Percentiles rank a stretch among this genome's conserved stretches.
phyloP scores from a whole-genome alignment of 2,329 filamentous ascomycete genomes.

The Madurella mycetomatis region DNA sequence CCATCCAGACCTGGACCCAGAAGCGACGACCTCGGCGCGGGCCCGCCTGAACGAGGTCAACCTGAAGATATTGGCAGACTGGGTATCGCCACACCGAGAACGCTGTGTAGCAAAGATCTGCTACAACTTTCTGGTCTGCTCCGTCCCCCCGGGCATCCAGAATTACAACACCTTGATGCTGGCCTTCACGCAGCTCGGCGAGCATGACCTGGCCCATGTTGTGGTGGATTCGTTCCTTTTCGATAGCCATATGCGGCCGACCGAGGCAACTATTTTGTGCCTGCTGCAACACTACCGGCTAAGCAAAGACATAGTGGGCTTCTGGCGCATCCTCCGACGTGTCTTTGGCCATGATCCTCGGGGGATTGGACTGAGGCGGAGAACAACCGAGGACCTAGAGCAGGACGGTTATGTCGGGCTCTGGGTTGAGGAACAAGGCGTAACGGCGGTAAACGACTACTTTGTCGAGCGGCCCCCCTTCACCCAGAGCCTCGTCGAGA shows the following conservation, averaged over 20 bases:
- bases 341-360: constrained; percentile 41
- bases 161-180: constrained; percentile 68
- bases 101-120: constrained; percentile 45
- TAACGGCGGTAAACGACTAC: constrained; percentile 27
- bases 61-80: constrained; percentile 26
- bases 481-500: constrained; percentile 38
- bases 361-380: constrained; percentile 38
- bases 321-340: constrained; percentile 43
- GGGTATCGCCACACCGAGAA: constrained; percentile 21
- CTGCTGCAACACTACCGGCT: constrained; percentile 48
- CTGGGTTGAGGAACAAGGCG: constrained; percentile 29
- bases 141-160: constrained; percentile 58
- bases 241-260: constrained; percentile 42
- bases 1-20: constrained; percentile 23
- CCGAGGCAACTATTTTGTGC: constrained; percentile 45
- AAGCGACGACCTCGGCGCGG: constrained; percentile 20
- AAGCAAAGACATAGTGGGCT: constrained; percentile 37
- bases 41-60: constrained; percentile 24
- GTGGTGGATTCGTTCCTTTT: constrained; percentile 50
- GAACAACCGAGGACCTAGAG: constrained; percentile 31
- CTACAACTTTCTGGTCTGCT: constrained; percentile 62
- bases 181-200: constrained; percentile 54
- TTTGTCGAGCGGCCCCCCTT: constrained; percentile 40
- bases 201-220: constrained; percentile 47
- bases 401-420: constrained; percentile 25